phyloP scores from a whole-genome alignment of 192 early-diverging fungal genomes.

The Linnemannia zychae region DNA sequence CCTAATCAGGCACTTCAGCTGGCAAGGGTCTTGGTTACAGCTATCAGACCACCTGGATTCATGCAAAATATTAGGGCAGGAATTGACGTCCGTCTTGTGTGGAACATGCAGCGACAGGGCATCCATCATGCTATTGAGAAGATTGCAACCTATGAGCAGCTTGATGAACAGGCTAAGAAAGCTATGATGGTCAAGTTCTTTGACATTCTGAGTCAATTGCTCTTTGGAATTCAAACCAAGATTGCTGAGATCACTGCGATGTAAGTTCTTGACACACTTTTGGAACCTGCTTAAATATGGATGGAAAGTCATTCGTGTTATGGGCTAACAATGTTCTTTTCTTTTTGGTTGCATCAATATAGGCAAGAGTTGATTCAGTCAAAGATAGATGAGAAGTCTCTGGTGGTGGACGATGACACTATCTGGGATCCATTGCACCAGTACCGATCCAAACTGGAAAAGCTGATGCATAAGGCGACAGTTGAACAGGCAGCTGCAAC shows the following conservation, averaged over 20 bases:
- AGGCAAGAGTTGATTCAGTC: constrained; percentile 59
- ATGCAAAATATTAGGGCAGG: constrained; percentile 31
- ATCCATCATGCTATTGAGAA: constrained; percentile 48
- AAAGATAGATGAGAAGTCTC: constrained; percentile 21
- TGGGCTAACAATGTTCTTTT: neutral
- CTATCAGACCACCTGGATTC: constrained; percentile 40
- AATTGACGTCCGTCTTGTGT: constrained; percentile 26
- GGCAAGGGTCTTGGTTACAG: constrained; percentile 46
- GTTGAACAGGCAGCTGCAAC: constrained; percentile 21
- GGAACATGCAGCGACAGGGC: constrained; percentile 58
- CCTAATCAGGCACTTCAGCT: constrained; percentile 55
- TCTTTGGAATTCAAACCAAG: constrained; percentile 39
- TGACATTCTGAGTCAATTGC: constrained; percentile 57
- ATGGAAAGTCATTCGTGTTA: neutral
- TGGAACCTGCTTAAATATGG: too few species aligned
- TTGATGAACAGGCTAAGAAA: constrained; percentile 19
- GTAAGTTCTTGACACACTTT: constrained; percentile 44
- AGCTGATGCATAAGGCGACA: constrained; percentile 51
- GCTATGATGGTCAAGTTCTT: constrained; percentile 60
- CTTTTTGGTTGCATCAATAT: neutral
- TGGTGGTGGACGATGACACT: constrained; percentile 31
- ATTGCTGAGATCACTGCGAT: constrained; percentile 52
- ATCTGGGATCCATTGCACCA: constrained; percentile 60
- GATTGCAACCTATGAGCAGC: constrained; percentile 20
- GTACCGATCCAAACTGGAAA: constrained; percentile 61